A percentile compares a stretch with the other conserved stretches of the same genome.
phyloP scores from a whole-genome alignment of 805 yeast genomes.

The Candida odintsovae region DNA sequence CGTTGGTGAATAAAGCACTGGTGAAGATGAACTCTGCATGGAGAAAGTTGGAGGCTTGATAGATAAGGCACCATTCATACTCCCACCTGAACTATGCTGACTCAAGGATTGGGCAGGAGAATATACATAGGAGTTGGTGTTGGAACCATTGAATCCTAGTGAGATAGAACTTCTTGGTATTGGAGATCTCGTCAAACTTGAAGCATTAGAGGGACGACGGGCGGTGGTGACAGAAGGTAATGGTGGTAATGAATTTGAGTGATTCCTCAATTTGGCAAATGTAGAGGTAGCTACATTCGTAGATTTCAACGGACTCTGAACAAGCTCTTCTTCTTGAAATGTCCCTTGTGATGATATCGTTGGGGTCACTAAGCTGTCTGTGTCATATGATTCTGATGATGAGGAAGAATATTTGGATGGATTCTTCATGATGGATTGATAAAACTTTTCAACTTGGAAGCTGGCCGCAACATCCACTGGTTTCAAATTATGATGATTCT shows the following conservation, averaged over 20 bases:
- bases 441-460: conserved; percentile 41
- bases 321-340: neutral
- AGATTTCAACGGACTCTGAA: neutral
- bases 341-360: neutral
- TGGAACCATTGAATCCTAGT: conserved; percentile 17
- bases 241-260: conserved; percentile 27
- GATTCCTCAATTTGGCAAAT: conserved; percentile 8
- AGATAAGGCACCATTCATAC: conserved; percentile 2
- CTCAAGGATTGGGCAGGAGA: conserved; percentile 14
- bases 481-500: conserved; percentile 57
- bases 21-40: conserved; percentile 15
- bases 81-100: conserved; percentile 4
- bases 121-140: conserved; percentile 21
- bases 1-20: conserved; percentile 21
- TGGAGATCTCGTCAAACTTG: conserved; percentile 20
- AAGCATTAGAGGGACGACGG: conserved; percentile 22
- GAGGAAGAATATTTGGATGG: conserved; percentile 1
- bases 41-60: conserved; percentile 18
- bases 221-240: conserved; percentile 28
- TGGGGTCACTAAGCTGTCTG: conserved; percentile 3
- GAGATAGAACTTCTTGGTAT: conserved; percentile 21
- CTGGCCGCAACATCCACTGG: conserved; percentile 58
- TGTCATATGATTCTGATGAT: conserved; percentile 19
- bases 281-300: neutral
- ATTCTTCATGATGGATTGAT: conserved; percentile 20